Evolutionary conservation across 768 basidiomycete species (phyloP).

Genomic region (Auricularia sp.): DNA sequence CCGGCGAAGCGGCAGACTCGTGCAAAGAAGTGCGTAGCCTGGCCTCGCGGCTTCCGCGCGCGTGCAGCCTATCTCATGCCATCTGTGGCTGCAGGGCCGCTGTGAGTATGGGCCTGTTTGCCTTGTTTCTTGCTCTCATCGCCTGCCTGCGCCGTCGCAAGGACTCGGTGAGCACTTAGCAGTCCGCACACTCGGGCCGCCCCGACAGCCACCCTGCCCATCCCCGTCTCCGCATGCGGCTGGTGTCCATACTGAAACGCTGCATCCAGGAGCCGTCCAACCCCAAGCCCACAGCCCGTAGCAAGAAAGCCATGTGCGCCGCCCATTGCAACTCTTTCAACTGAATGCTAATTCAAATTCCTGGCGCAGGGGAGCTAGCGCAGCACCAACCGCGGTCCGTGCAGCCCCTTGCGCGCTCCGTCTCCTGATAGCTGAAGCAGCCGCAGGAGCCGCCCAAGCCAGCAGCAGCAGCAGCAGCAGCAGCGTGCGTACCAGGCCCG

Average conservation of each 20-base stretch:
- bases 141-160: too few species aligned
- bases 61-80: background rate
- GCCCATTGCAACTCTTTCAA: background rate
- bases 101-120: background rate
- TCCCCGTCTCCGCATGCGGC: background rate
- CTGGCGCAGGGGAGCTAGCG: too few species aligned
- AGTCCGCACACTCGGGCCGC: background rate
- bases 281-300: background rate
- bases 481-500: too few species aligned
- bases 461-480: too few species aligned
- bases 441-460: too few species aligned
- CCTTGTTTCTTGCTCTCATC: too few species aligned
- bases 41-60: background rate
- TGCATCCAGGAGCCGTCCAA: background rate
- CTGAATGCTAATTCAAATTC: too few species aligned
- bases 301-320: background rate
- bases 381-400: too few species aligned
- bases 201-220: background rate
- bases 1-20: background rate
- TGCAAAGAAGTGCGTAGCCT: background rate
- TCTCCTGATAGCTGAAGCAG: too few species aligned
- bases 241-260: background rate
- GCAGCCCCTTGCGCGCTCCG: too few species aligned
- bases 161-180: background rate
- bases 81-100: background rate